phyloP scores from a whole-genome alignment of 176 grass and related monocot species.

The Miscanthus lutarioriparius region DNA sequence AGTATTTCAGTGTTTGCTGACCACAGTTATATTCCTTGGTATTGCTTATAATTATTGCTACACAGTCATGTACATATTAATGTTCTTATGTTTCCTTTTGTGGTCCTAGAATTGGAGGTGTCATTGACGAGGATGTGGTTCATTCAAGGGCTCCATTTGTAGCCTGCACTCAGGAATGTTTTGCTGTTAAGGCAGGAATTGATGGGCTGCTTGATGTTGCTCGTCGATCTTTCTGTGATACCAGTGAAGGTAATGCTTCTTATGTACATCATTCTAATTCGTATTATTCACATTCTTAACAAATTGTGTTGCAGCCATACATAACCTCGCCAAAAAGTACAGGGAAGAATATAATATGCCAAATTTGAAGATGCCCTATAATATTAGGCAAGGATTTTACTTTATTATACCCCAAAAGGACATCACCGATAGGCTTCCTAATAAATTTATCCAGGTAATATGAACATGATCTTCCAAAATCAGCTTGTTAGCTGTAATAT shows the following conservation, averaged over 20 bases:
- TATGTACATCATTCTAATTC: slow-evolving; percentile 28
- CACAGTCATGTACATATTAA: slow-evolving; percentile 18
- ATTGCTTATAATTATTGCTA: slow-evolving; percentile 15
- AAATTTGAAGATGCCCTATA: slow-evolving; percentile 86
- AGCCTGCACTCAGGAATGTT: slow-evolving; percentile 89
- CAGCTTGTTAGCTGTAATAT: slow-evolving; percentile 33
- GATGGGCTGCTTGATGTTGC: slow-evolving; percentile 93
- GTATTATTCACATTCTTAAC: slow-evolving; percentile 17
- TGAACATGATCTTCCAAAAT: slow-evolving; percentile 29
- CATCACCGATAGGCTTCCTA: slow-evolving; percentile 72
- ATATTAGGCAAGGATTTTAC: slow-evolving; percentile 84
- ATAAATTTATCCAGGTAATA: slow-evolving; percentile 90
- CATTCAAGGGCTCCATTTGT: slow-evolving; percentile 99
- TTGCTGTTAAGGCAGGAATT: slow-evolving; percentile 87
- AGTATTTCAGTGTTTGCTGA: slow-evolving; percentile 20
- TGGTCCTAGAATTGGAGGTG: slow-evolving; percentile 65
- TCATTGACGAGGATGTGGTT: slow-evolving; percentile 90
- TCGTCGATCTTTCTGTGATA: slow-evolving; percentile 87
- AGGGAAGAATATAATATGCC: slow-evolving; percentile 82
- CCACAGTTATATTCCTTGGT: slow-evolving; percentile 25
- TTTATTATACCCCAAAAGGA: slow-evolving; percentile 90
- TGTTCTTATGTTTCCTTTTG: slow-evolving; percentile 44
- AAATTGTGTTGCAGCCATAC: slow-evolving; percentile 59
- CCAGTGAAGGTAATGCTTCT: slow-evolving; percentile 77
- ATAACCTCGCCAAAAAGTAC: slow-evolving; percentile 82